A percentile compares a stretch with the other conserved stretches of the same genome.
phyloP scores from a whole-genome alignment of 2,329 filamentous ascomycete genomes.

The Chrysoporthe austroafricana region DNA sequence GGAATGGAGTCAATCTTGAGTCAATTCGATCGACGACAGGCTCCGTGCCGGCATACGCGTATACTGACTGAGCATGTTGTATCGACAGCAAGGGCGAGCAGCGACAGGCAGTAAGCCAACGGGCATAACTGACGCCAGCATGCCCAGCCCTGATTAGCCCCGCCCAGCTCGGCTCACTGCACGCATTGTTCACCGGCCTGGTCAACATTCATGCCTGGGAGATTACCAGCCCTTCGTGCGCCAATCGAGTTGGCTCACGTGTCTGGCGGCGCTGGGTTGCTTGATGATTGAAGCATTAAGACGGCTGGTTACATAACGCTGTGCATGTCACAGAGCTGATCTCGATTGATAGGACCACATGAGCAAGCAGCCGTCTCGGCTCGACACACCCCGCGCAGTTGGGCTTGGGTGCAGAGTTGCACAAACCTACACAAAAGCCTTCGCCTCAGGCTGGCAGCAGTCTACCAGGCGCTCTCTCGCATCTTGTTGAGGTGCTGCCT shows the following conservation, averaged over 20 bases:
- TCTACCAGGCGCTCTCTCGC: no score
- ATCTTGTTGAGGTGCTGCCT: no score
- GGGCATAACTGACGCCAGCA: not conserved
- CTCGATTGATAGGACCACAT: not conserved
- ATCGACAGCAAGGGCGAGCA: not conserved
- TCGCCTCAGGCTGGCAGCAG: no score
- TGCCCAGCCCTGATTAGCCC: conserved; percentile 12
- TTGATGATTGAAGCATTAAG: no score
- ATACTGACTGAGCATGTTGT: not conserved
- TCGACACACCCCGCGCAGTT: not conserved
- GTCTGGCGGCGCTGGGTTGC: no score
- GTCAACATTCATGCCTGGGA: conserved; percentile 18
- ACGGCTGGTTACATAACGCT: no score
- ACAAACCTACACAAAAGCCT: no score
- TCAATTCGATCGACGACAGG: not conserved
- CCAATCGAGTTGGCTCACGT: conserved; percentile 10
- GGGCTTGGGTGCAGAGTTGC: no score
- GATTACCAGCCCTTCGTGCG: conserved; percentile 10
- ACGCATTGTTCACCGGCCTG: not conserved
- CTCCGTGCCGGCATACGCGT: not conserved
- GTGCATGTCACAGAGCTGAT: no score
- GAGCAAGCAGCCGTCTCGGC: not conserved
- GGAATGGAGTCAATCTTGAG: not conserved
- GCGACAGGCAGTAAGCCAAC: no score
- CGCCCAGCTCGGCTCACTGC: conserved; percentile 5